These are phyloP conservation scores for Uronychia binucleata DNA, from an alignment of 73 alveolate species.

Conservation along the genomic window DNA sequence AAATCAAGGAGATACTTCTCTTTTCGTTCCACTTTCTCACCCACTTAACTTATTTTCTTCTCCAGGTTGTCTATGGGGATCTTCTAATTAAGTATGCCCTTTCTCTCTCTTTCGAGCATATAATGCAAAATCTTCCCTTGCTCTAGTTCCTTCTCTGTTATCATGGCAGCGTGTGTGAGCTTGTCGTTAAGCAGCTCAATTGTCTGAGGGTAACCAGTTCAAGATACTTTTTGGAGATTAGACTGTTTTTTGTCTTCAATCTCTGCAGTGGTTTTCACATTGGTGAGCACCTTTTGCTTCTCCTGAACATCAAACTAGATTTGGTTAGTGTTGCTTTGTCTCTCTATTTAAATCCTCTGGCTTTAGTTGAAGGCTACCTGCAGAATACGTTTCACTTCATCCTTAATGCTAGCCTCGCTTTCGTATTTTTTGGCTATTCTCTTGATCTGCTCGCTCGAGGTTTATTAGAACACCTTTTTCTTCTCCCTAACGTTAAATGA, in stretches of 20 bases:
- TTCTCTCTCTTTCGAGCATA: background rate
- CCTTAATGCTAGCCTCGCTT: background rate
- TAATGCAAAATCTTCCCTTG: background rate
- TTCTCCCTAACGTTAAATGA: background rate
- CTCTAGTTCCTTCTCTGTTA: background rate
- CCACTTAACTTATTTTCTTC: background rate
- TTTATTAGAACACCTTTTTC: background rate
- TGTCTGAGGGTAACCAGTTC: too few species aligned
- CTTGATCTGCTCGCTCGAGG: background rate
- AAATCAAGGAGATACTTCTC: background rate
- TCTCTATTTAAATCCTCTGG: background rate
- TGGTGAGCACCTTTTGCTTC: background rate
- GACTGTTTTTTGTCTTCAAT: background rate
- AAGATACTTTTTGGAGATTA: background rate
- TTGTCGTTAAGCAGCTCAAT: background rate
- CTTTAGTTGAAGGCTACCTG: background rate
- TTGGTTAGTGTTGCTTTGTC: background rate
- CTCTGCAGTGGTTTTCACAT: background rate
- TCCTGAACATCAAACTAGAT: too few species aligned
- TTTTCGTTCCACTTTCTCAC: background rate
- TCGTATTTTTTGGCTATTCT: background rate
- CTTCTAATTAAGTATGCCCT: background rate
- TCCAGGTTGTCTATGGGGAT: background rate
- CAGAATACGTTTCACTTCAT: background rate
- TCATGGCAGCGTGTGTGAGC: background rate